Evolutionary conservation across 2,329 filamentous ascomycete species (phyloP).

Genomic region (Calcarisporium arbuscula): DNA sequence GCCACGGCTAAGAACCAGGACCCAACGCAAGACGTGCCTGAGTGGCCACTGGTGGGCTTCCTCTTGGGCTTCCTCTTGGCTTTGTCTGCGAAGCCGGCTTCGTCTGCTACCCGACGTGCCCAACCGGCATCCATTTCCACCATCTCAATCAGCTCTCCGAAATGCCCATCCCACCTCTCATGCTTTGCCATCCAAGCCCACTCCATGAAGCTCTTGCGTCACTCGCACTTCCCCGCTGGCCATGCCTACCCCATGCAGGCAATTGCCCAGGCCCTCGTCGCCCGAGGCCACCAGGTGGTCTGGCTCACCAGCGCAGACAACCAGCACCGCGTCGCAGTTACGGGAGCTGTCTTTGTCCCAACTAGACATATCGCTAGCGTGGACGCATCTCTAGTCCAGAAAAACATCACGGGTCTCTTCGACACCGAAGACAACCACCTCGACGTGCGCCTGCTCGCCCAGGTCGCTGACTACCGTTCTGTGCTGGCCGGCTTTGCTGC

Average conservation of each 20-base stretch:
- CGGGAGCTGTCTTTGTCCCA: constrained; percentile 26
- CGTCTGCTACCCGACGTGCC: too few species aligned
- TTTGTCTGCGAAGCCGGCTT: too few species aligned
- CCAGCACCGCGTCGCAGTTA: constrained; percentile 23
- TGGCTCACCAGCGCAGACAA: constrained; percentile 31
- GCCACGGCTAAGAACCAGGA: too few species aligned
- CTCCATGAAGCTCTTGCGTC: constrained; percentile 29
- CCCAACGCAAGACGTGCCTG: too few species aligned
- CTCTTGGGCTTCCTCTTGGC: too few species aligned
- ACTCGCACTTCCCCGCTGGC: constrained; percentile 33
- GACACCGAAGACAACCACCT: constrained; percentile 20
- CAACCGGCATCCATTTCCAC: too few species aligned
- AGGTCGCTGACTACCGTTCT: constrained; percentile 28
- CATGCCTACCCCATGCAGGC: constrained; percentile 34
- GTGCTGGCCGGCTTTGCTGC: constrained; percentile 21
- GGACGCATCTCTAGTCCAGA: constrained; percentile 21
- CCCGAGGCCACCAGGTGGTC: constrained; percentile 29
- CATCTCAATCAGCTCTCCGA: too few species aligned
- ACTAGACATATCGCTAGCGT: constrained; percentile 23
- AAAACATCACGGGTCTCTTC: constrained; percentile 23
- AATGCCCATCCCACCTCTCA: too few species aligned
- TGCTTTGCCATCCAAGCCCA: too few species aligned
- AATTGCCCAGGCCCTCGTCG: constrained; percentile 28
- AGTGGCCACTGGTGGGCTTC: too few species aligned
- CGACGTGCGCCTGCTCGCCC: constrained; percentile 23